These are phyloP conservation scores for Stemphylium vesicarium DNA, from an alignment of 2,329 filamentous ascomycete species.

Conservation along the genomic window DNA sequence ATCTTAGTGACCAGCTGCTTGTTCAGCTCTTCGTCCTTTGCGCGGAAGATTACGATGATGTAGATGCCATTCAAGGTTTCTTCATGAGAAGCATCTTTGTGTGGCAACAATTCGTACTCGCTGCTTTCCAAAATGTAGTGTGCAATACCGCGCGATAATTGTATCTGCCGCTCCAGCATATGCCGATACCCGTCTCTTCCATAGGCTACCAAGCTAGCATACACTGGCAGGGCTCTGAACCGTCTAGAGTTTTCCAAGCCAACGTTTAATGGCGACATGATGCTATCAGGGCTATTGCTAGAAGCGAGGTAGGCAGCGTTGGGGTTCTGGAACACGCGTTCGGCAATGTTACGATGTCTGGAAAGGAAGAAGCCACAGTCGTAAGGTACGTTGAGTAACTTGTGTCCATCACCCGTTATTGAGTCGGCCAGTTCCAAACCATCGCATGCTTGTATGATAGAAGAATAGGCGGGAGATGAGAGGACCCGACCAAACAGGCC, in stretches of 20 bases:
- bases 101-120: slow-evolving; percentile 71
- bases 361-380: slow-evolving; percentile 91
- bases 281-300: slow-evolving; percentile 49
- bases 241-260: slow-evolving; percentile 90
- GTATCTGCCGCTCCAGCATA: slow-evolving; percentile 76
- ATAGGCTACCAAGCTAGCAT: slow-evolving; percentile 77
- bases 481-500: slow-evolving; percentile 79
- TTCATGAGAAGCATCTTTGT: slow-evolving; percentile 42
- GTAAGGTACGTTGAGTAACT: slow-evolving; percentile 93
- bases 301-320: slow-evolving; percentile 79
- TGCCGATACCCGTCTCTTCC: slow-evolving; percentile 71
- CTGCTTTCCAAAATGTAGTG: slow-evolving; percentile 65
- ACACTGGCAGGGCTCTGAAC: slow-evolving; percentile 89
- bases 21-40: slow-evolving; percentile 70
- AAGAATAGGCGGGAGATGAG: slow-evolving; percentile 62
- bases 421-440: slow-evolving; percentile 85
- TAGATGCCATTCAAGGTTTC: slow-evolving; percentile 62
- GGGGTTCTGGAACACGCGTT: slow-evolving; percentile 61
- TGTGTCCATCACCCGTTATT: slow-evolving; percentile 86
- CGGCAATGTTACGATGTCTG: slow-evolving; percentile 49
- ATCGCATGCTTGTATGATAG: slow-evolving; percentile 59
- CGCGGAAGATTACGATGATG: slow-evolving; percentile 79
- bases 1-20: slow-evolving; percentile 70
- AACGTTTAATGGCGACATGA: slow-evolving; percentile 84
- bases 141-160: slow-evolving; percentile 72